Evolutionary conservation across 192 early-diverging fungal species (phyloP), one percentile per base, ranked within the genome.

Genomic region (Lunasporangiospora selenospora): DNA sequence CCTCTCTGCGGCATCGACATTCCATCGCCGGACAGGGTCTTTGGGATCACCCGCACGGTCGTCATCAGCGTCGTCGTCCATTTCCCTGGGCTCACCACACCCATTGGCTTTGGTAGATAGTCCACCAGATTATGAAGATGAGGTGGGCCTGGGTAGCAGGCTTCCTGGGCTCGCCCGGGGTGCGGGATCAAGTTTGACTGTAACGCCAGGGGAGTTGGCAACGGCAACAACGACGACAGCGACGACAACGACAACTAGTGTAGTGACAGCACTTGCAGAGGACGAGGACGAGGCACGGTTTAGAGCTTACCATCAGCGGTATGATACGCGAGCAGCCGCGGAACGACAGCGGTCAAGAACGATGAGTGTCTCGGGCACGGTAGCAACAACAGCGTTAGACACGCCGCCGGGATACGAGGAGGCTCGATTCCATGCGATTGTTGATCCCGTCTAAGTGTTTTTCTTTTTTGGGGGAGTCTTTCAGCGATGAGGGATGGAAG

Each of bases 111-210:
- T 16, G 0, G 34, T 48, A 5, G 69, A 73, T 18, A 73, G 69
- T 39, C 69, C 69, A 27, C 69, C 69, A 2, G 69, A 73, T 37
- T 73, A 73, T 58, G 69, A n/a, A n/a, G n/a, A n/a, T n/a, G n/a
- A n/a, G n/a, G n/a, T n/a, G n/a, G n/a, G n/a, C n/a, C n/a, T n/a
- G n/a, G n/a, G n/a, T n/a, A n/a, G n/a, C n/a, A n/a, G n/a, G n/a
- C n/a, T n/a, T n/a, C n/a, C n/a, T n/a, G n/a, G n/a, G n/a, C n/a
- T n/a, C n/a, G n/a, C n/a, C n/a, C n/a, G n/a, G n/a, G n/a, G n/a
- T 58, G 4, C 46, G 61, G 27, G 34, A 56, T 23, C 58, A 71
- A 24, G 29, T 43, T 4, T 4, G 21, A n/a, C n/a, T n/a, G n/a
- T n/a, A n/a, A n/a, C n/a, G n/a, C n/a, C n/a, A n/a, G n/a, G n/a